These are phyloP conservation scores for Cutaneotrichosporon spelunceum DNA, from an alignment of 1,284 basidiomycete species.

Conservation along the genomic window DNA sequence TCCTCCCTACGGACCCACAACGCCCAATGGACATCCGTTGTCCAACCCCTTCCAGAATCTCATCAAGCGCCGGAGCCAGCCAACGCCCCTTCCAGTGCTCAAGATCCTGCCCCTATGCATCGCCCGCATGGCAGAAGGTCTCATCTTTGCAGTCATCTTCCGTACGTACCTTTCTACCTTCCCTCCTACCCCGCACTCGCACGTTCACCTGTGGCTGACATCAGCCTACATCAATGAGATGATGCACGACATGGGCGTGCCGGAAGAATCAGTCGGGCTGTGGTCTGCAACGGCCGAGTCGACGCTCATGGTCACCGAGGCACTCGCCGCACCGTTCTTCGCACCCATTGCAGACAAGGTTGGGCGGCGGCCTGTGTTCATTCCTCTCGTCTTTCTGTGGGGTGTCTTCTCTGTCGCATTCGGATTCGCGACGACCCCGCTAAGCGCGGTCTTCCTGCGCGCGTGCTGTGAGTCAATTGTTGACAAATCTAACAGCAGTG, in stretches of 20 bases:
- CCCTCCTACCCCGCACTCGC: neutral
- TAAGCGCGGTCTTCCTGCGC: slow-evolving; percentile 28
- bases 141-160: slow-evolving; percentile 41
- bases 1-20: neutral
- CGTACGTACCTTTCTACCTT: slow-evolving; percentile 15
- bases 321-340: slow-evolving; percentile 38
- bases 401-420: slow-evolving; percentile 27
- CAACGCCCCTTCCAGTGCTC: slow-evolving; percentile 33
- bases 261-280: slow-evolving; percentile 38
- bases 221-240: slow-evolving; percentile 44
- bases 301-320: slow-evolving; percentile 38
- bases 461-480: slow-evolving; percentile 28
- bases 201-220: neutral
- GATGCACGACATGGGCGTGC: slow-evolving; percentile 39
- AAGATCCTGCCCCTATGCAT: slow-evolving; percentile 36
- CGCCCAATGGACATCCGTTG: slow-evolving; percentile 16
- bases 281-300: slow-evolving; percentile 42
- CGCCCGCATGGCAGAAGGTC: slow-evolving; percentile 34
- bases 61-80: neutral
- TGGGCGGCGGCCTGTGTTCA: slow-evolving; percentile 38
- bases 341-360: slow-evolving; percentile 35
- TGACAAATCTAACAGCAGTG: slow-evolving; percentile 22
- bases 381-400: slow-evolving; percentile 25
- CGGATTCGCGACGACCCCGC: slow-evolving; percentile 25
- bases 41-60: neutral